Percentiles rank a stretch among this genome's conserved stretches.
phyloP scores from a whole-genome alignment of 2,329 filamentous ascomycete genomes.

The Penicillium sp. region DNA sequence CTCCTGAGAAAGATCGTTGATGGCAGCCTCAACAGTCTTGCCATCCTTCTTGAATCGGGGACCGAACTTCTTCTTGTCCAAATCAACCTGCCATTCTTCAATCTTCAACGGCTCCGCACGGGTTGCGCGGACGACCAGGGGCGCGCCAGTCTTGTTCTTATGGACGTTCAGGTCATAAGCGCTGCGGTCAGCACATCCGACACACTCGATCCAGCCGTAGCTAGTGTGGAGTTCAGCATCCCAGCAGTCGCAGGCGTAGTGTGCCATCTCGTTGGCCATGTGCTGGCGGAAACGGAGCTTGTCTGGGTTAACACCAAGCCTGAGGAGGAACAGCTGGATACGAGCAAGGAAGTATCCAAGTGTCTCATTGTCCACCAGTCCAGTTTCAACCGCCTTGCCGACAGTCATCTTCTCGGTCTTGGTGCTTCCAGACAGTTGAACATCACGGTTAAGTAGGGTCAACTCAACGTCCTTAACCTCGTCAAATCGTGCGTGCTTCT shows the following conservation, averaged over 20 bases:
- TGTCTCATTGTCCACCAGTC: slow-evolving; percentile 94
- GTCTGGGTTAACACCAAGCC: slow-evolving; percentile 81
- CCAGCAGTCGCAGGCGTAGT: slow-evolving; percentile 98
- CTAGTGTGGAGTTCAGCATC: slow-evolving; percentile 91
- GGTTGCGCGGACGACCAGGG: slow-evolving; percentile 82
- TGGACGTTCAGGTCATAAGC: slow-evolving; percentile 94
- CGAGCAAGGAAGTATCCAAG: slow-evolving; percentile 96
- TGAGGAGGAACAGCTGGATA: slow-evolving; percentile 87
- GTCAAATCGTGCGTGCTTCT: slow-evolving; percentile 88
- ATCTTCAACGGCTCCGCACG: slow-evolving; percentile 77
- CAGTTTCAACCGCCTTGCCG: slow-evolving; percentile 80
- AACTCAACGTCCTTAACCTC: slow-evolving; percentile 86
- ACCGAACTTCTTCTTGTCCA: slow-evolving; percentile 95
- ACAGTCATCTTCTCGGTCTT: slow-evolving; percentile 74
- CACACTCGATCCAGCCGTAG: slow-evolving; percentile 97
- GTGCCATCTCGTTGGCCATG: slow-evolving; percentile 88
- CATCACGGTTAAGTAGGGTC: slow-evolving; percentile 79
- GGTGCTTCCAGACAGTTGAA: slow-evolving; percentile 86
- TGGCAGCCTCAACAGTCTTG: slow-evolving; percentile 79
- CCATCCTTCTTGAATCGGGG: slow-evolving; percentile 94
- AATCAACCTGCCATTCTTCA: slow-evolving; percentile 84
- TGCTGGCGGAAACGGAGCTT: slow-evolving; percentile 98
- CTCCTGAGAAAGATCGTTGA: slow-evolving; percentile 77
- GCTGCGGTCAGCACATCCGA: slow-evolving; percentile 93
- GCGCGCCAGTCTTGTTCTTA: slow-evolving; percentile 86